phyloP scores from a whole-genome alignment of 805 yeast genomes.

The Candida taoyuanica region DNA sequence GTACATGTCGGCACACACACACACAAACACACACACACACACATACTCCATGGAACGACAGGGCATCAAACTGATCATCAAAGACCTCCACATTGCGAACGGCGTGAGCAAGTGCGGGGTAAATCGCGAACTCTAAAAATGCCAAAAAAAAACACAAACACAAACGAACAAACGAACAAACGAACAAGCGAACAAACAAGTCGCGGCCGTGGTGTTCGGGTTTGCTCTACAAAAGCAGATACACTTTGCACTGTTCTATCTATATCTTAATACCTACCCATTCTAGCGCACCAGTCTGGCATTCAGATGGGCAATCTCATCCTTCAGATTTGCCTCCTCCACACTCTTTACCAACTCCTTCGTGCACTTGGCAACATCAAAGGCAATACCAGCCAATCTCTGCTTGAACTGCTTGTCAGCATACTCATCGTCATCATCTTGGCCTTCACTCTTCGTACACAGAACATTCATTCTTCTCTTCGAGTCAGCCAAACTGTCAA shows the following conservation, averaged over 20 bases:
- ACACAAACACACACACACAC: too few species aligned
- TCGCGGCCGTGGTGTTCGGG: too few species aligned
- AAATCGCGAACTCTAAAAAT: neutral
- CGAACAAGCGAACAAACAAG: too few species aligned
- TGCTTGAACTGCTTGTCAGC: slow-evolving; percentile 91
- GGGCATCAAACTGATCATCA: slow-evolving; percentile 1
- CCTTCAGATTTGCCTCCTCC: slow-evolving; percentile 87
- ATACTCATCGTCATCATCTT: slow-evolving; percentile 48
- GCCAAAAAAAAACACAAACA: neutral
- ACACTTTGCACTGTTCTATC: neutral
- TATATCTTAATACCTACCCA: too few species aligned
- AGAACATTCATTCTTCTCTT: slow-evolving; percentile 74
- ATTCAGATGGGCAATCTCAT: slow-evolving; percentile 78
- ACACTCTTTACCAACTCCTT: slow-evolving; percentile 94
- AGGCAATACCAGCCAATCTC: slow-evolving; percentile 91
- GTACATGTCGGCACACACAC: too few species aligned
- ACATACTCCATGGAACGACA: too few species aligned
- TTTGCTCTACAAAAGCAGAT: too few species aligned
- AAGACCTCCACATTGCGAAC: slow-evolving; percentile 10
- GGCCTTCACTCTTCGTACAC: slow-evolving; percentile 39
- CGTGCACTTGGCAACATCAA: slow-evolving; percentile 94
- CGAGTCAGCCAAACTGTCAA: slow-evolving; percentile 81
- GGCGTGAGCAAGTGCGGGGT: slow-evolving; percentile 18
- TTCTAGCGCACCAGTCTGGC: slow-evolving; percentile 36
- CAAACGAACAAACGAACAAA: too few species aligned